Evolutionary conservation across 2,329 filamentous ascomycete genomes (phyloP), one percentile per base, ranked within the genome.

Genomic region (Alternaria conjuncta): DNA sequence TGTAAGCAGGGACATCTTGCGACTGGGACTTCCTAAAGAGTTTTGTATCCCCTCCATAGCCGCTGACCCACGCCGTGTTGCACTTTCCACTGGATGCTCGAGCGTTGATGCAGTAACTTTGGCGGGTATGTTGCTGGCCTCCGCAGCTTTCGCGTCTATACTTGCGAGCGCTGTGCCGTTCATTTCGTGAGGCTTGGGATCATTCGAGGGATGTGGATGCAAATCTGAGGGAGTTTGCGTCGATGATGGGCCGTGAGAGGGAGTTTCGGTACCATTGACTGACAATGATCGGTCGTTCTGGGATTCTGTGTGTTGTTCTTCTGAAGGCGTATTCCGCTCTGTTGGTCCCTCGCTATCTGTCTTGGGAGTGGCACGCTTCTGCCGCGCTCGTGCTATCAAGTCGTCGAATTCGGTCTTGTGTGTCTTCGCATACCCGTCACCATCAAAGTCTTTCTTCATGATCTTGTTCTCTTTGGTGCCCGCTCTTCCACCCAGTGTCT

Each of bases 361-460:
- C 61, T 80, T 79, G 20, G 77, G 78, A 45, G 65, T 63, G 13
- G 61, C 70, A 72, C 83, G 86, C 71, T 86, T 88, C 79, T 83
- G 84, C 64, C 88, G 87, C 15, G 95, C 96, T 70, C 87, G 89
- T 3, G 89, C 90, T 71, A 98, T 95, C 47, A 99, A 79, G 46
- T 91, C 86, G 65, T 90, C 89, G 77, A 97, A 99, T 1, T 93
- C 90, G 18, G 82, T 83, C 51, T 89, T 89, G 79, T 98, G 91
- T 64, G 85, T 89, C 8, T 84, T 84, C 23, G 90, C 89, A 90
- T 95, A 97, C 0, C 88, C 90, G 2, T 86, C 85, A 4, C 89
- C 89, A 76, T 97, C 92, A 75, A 98, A 98, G 63, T 96, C 92
- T 76, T 97, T 98, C 70, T 91, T 90, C 83, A 92, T 94, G 61